Evolutionary conservation across 495 filamentous ascomycete genomes (phyloP).

Genomic region (Talaromyces stipitatus): DNA sequence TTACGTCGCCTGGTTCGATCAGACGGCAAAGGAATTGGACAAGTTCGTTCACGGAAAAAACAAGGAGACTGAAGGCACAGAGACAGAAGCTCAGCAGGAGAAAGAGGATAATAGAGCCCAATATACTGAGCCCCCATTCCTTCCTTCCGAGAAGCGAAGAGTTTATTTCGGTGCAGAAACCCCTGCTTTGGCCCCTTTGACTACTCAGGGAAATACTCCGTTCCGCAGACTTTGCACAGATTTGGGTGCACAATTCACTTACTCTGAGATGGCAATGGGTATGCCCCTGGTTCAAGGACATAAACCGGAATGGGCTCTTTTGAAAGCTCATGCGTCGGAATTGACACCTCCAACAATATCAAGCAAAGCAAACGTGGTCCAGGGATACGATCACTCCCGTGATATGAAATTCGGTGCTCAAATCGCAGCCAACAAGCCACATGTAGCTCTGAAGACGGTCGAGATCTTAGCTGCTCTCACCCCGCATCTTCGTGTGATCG

Average conservation of each 20-base stretch:
- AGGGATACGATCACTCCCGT: slow-evolving; percentile 70
- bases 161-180: slow-evolving; percentile 93
- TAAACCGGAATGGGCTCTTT: slow-evolving; percentile 87
- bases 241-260: slow-evolving; percentile 86
- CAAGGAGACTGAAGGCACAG: slow-evolving; percentile 20
- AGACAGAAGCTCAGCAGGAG: slow-evolving; percentile 17
- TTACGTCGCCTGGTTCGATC: slow-evolving; percentile 68
- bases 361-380: slow-evolving; percentile 42
- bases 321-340: slow-evolving; percentile 84
- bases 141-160: slow-evolving; percentile 84
- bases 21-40: slow-evolving; percentile 46
- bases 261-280: slow-evolving; percentile 97
- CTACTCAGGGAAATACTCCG: slow-evolving; percentile 95
- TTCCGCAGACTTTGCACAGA: slow-evolving; percentile 89
- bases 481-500: slow-evolving; percentile 78
- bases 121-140: slow-evolving; percentile 76
- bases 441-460: slow-evolving; percentile 77
- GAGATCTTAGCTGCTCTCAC: slow-evolving; percentile 69
- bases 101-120: slow-evolving; percentile 65
- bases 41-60: slow-evolving; percentile 32
- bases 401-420: slow-evolving; percentile 88
- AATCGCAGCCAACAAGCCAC: slow-evolving; percentile 82
- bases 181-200: slow-evolving; percentile 78
- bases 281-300: slow-evolving; percentile 84
- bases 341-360: slow-evolving; percentile 51